Evolutionary conservation across 805 yeast species (phyloP).

Genomic region (Starmerella riodocensis): DNA sequence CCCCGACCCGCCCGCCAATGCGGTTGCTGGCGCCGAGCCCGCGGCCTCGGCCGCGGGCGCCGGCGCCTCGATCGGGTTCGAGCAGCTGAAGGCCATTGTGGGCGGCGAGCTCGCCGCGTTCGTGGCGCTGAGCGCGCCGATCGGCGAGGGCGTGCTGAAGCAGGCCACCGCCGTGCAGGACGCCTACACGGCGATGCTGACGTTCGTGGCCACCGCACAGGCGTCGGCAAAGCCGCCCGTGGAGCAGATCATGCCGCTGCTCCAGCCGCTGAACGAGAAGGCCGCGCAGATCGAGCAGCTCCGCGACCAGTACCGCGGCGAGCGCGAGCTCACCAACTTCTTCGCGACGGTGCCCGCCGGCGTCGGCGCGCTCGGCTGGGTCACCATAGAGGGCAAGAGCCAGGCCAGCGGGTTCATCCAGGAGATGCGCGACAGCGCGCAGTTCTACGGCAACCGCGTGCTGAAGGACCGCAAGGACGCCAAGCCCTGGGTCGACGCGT

Average conservation of each 20-base stretch:
- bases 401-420: constrained; percentile 59
- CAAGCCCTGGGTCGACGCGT: constrained; percentile 68
- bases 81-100: constrained; percentile 2
- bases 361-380: constrained; percentile 83
- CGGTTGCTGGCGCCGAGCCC: neutral
- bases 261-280: constrained; percentile 54
- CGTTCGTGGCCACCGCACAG: constrained; percentile 40
- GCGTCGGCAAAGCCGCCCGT: constrained; percentile 44
- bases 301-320: constrained; percentile 64
- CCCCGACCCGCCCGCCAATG: neutral
- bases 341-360: constrained; percentile 82
- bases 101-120: constrained; percentile 8
- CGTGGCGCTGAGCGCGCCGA: constrained; percentile 7
- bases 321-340: constrained; percentile 46
- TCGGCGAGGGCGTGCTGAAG: constrained; percentile 18
- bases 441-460: constrained; percentile 86
- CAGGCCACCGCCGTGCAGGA: constrained; percentile 29
- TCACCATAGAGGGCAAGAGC: constrained; percentile 37
- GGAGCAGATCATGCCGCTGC: constrained; percentile 40
- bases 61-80: constrained; percentile 1
- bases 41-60: neutral
- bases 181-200: constrained; percentile 14
- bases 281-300: constrained; percentile 46
- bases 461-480: constrained; percentile 75
- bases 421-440: constrained; percentile 81